Conservation (phyloP, 1,284 basidiomycete species). For the Coniferiporia weirii region DNA sequence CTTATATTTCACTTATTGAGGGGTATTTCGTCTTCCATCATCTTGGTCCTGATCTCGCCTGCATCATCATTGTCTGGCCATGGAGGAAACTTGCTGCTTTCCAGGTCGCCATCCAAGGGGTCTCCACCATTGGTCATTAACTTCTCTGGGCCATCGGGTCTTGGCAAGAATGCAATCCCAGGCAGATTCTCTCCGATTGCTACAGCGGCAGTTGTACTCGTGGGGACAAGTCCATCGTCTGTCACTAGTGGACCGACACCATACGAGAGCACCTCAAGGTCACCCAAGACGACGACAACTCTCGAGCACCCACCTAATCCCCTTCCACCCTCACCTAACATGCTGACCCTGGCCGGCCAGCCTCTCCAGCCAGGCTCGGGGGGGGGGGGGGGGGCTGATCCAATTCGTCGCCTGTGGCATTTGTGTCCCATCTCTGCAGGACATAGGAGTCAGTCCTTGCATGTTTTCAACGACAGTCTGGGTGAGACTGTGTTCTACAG, state of each 20-base stretch:
- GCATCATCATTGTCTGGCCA: not conserved
- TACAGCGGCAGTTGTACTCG: not conserved
- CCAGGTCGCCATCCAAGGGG: slow-evolving; percentile 1
- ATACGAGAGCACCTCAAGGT: slow-evolving; percentile 19
- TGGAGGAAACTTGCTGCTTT: slow-evolving; percentile 6
- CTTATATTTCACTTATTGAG: not conserved
- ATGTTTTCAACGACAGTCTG: slow-evolving; percentile 99
- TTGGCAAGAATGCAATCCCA: not conserved
- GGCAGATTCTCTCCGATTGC: slow-evolving; percentile 8
- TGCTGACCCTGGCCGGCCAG: slow-evolving; percentile 95
- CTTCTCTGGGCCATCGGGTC: not conserved
- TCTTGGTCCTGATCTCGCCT: slow-evolving; percentile 8
- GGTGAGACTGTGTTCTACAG: slow-evolving; percentile 99
- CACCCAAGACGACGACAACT: slow-evolving; percentile 22
- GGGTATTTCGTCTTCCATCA: slow-evolving; percentile 10
- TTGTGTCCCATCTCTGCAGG: slow-evolving; percentile 99
- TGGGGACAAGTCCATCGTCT: slow-evolving; percentile 17
- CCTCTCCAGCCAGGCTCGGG: slow-evolving; percentile 88
- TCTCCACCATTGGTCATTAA: slow-evolving; percentile 9
- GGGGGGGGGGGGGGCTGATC: slow-evolving; percentile 90
- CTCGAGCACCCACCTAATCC: slow-evolving; percentile 24
- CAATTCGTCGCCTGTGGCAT: slow-evolving; percentile 99
- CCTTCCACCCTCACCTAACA: slow-evolving; percentile 18
- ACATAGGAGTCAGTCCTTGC: slow-evolving; percentile 96
- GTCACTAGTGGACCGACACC: slow-evolving; percentile 22